These are phyloP conservation scores for Hypericum androsaemum DNA, from an alignment of 345 rosid species.

Conservation along the genomic window DNA sequence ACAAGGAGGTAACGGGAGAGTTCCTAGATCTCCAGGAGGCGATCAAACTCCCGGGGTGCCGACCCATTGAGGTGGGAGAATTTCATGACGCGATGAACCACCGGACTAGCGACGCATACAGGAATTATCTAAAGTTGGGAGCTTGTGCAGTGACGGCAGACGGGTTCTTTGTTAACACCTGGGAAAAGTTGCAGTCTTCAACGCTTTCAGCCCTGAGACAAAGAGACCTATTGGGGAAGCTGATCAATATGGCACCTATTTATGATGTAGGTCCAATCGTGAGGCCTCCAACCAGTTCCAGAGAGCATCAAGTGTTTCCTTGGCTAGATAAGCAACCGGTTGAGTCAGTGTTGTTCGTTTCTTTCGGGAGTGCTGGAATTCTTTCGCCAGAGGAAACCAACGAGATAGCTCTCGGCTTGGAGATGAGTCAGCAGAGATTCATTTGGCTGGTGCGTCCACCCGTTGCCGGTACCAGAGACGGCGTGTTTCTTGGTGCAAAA, in stretches of 20 bases:
- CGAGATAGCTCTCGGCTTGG: slow-evolving; percentile 44
- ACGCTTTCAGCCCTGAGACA: slow-evolving; percentile 9
- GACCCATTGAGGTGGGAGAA: slow-evolving; percentile 1
- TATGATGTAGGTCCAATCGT: slow-evolving; percentile 10
- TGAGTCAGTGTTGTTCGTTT: slow-evolving; percentile 35
- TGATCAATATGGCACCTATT: neutral
- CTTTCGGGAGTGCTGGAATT: slow-evolving; percentile 37
- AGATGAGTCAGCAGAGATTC: slow-evolving; percentile 26
- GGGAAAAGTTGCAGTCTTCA: slow-evolving; percentile 10
- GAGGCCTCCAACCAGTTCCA: neutral
- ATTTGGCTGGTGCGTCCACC: slow-evolving; percentile 39
- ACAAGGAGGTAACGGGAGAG: slow-evolving; percentile 6
- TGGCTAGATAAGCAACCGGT: slow-evolving; percentile 38
- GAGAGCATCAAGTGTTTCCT: slow-evolving; percentile 7
- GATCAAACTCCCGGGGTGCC: slow-evolving; percentile 5
- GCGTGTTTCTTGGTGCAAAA: neutral
- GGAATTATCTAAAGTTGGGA: neutral
- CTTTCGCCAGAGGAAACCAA: slow-evolving; percentile 20
- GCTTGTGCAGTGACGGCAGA: neutral
- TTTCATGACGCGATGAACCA: neutral
- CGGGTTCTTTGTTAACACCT: slow-evolving; percentile 14
- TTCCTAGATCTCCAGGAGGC: slow-evolving; percentile 6
- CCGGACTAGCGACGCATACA: neutral
- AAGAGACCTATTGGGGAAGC: neutral
- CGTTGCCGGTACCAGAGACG: neutral